Evolutionary conservation across 2,329 filamentous ascomycete species (phyloP), one percentile per base, ranked within the genome.

Genomic region (Pseudopithomyces chartarum): DNA sequence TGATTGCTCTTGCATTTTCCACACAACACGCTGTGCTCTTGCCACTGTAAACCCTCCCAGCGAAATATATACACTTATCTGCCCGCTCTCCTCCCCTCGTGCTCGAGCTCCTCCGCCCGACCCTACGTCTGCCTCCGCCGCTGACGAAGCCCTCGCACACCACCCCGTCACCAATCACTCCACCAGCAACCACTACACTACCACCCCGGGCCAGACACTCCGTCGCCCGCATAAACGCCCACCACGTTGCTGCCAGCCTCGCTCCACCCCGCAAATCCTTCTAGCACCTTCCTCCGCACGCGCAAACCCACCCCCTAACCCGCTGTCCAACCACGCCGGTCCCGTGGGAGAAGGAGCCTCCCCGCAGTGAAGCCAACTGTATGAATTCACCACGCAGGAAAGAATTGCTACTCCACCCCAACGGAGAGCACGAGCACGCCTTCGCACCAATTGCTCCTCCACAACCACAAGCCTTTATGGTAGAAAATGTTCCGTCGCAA

Each of bases 381-480:
- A 78, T 78, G 74, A 76, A 69, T 73, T 65, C 68, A 54, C 65
- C 68, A 71, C 62, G 67, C 52, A 53, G 58, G 34, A 69, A 70
- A 67, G 67, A 67, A 61, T 70, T 66, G 66, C 68, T 69, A 58
- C 63, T 73, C 63, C 64, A 69, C 53, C 57, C 67, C 53, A 66
- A 65, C 63, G 67, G 65, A 44, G 70, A 70, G 68, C 70, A 69
- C 61, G 70, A 70, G 68, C 70, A 69, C 61, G 63, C 71, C 61
- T 71, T 68, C 52, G 63, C 70, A 54, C 60, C 66, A 51, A 56
- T 63, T 40, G 47, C 66, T 20, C 55, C 65, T 52, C 59, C 66
- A 52, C 57, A 68, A 61, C 60, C 66, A 53, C 57, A 68, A 61
- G 73, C 58, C 71, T 80, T 78, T 66, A 81, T 81, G 79, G 72